These are phyloP conservation scores for Neurospora pannonica DNA, from an alignment of 495 filamentous ascomycete species.

Conservation along the genomic window DNA sequence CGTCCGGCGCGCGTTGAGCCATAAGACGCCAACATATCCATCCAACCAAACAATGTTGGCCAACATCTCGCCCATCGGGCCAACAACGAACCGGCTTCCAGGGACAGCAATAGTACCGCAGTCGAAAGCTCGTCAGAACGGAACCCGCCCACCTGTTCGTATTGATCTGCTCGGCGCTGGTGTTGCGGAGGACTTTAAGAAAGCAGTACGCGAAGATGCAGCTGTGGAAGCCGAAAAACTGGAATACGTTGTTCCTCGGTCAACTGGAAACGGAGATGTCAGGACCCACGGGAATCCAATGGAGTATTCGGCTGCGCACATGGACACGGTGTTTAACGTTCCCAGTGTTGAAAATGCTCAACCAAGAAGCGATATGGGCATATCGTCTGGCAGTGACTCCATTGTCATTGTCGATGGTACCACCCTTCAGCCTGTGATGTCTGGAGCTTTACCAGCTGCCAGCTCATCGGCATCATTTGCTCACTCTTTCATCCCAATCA, in stretches of 20 bases:
- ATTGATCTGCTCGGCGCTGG: constrained; percentile 77
- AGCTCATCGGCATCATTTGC: constrained; percentile 41
- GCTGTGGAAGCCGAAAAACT: constrained; percentile 30
- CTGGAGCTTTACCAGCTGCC: constrained; percentile 32
- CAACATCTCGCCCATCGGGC: constrained; percentile 42
- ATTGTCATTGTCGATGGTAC: constrained; percentile 83
- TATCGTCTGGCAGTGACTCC: constrained; percentile 73
- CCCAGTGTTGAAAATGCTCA: constrained; percentile 13
- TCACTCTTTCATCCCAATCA: constrained; percentile 36
- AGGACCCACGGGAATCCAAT: constrained; percentile 8
- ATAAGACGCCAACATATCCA: constrained; percentile 36
- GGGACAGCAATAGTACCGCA: constrained; percentile 47
- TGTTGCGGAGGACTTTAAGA: constrained; percentile 62
- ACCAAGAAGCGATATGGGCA: constrained; percentile 37
- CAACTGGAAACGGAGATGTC: not conserved
- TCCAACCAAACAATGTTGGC: constrained; percentile 32
- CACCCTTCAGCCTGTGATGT: constrained; percentile 32
- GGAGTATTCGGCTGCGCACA: constrained; percentile 31
- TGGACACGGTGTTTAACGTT: constrained; percentile 21
- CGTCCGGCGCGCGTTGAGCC: constrained; percentile 79
- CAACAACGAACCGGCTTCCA: constrained; percentile 42
- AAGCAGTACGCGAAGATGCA: constrained; percentile 50
- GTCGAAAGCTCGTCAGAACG: constrained; percentile 35
- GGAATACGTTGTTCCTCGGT: constrained; percentile 9
- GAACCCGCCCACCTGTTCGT: constrained; percentile 33